A percentile compares a stretch with the other conserved stretches of the same genome.
Evolutionary conservation across 345 rosid species (phyloP).

Genomic region (Euphorbia tirucalli): DNA sequence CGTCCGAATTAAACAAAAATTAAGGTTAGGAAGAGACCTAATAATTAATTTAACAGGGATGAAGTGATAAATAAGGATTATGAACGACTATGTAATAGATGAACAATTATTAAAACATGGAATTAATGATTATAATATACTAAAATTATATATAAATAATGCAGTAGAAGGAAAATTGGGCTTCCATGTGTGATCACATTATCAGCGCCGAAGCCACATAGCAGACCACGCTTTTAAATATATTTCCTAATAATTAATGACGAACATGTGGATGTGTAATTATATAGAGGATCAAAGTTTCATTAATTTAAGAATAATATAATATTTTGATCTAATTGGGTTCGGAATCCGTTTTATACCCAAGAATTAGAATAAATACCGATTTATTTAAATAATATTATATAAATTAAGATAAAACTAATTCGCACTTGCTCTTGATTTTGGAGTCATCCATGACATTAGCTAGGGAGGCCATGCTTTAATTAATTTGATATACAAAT

Average conservation of each 20-base stretch:
- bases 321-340: not conserved
- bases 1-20: too few species aligned
- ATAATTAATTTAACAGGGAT: too few species aligned
- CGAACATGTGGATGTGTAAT: slow-evolving; percentile 13
- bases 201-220: slow-evolving; percentile 12
- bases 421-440: slow-evolving; percentile 18
- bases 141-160: not conserved
- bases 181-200: slow-evolving; percentile 10
- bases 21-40: too few species aligned
- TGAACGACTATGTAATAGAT: not conserved
- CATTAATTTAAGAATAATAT: not conserved
- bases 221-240: not conserved
- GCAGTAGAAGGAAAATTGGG: not conserved
- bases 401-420: slow-evolving; percentile 1
- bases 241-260: not conserved
- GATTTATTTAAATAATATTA: not conserved
- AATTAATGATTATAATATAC: not conserved
- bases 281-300: not conserved
- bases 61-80: too few species aligned
- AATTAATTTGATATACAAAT: not conserved
- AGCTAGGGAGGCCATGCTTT: slow-evolving; percentile 4
- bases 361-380: not conserved
- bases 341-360: slow-evolving; percentile 14
- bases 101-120: not conserved
- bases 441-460: slow-evolving; percentile 38